Conservation (phyloP, 148 eudicot genomes). For the Polygonum maritimum region DNA sequence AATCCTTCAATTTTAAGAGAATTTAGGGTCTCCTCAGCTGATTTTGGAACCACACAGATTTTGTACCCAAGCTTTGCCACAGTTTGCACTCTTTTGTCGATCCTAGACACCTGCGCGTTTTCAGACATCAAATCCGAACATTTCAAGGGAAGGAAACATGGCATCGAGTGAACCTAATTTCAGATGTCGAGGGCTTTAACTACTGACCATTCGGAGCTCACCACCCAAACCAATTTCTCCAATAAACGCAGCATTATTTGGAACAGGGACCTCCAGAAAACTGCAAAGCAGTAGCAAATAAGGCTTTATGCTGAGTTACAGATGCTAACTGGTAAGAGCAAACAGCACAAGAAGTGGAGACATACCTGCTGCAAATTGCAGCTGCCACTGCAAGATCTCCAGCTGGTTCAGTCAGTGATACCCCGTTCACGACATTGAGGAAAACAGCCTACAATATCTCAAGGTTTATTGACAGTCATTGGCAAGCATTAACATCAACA, state of each 20-base stretch:
- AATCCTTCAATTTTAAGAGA: slow-evolving; percentile 31
- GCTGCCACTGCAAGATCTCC: slow-evolving; percentile 98
- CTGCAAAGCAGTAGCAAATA: slow-evolving; percentile 28
- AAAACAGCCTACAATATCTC: slow-evolving; percentile 41
- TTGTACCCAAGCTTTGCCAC: slow-evolving; percentile 83
- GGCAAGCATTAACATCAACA: not conserved
- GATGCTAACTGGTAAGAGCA: not conserved
- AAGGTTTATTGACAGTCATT: slow-evolving; percentile 1
- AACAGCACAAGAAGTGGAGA: not conserved
- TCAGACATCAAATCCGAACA: not conserved
- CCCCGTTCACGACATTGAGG: slow-evolving; percentile 74
- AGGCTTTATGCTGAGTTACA: not conserved
- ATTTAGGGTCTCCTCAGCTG: slow-evolving; percentile 38
- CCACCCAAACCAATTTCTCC: slow-evolving; percentile 98
- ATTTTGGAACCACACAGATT: slow-evolving; percentile 58
- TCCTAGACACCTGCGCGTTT: slow-evolving; percentile 52
- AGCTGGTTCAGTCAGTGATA: slow-evolving; percentile 61
- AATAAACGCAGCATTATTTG: slow-evolving; percentile 67
- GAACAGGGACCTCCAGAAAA: slow-evolving; percentile 77
- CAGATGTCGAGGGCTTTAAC: not conserved
- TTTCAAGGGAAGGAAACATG: not conserved
- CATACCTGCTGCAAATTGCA: slow-evolving; percentile 97
- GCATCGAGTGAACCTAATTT: not conserved
- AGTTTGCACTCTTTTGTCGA: slow-evolving; percentile 74
- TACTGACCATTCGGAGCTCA: slow-evolving; percentile 76